A percentile compares a stretch with the other conserved stretches of the same genome.
phyloP scores from a whole-genome alignment of 768 basidiomycete genomes.

The Termitomyces sp. region DNA sequence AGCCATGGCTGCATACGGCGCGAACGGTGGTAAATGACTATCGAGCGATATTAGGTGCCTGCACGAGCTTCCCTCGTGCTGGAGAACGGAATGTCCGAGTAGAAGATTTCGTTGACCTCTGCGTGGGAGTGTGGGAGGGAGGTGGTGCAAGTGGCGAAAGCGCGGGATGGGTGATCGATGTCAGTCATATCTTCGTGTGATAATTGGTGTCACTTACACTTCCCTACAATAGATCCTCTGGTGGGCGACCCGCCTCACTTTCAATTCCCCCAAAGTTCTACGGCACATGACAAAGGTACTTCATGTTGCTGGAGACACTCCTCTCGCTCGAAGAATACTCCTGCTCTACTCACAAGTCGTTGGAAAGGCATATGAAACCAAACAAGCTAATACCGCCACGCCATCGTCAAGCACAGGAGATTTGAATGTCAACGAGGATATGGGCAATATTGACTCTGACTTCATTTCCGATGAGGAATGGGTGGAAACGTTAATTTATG shows the following conservation, averaged over 20 bases:
- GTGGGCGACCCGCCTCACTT: slow-evolving; percentile 93
- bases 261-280: slow-evolving; percentile 84
- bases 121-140: slow-evolving; percentile 79
- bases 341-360: slow-evolving; percentile 83
- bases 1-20: slow-evolving; percentile 60
- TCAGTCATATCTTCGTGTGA: slow-evolving; percentile 32
- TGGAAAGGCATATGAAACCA: slow-evolving; percentile 74
- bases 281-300: slow-evolving; percentile 81
- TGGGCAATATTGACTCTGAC: slow-evolving; percentile 57
- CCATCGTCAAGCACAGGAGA: slow-evolving; percentile 3
- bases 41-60: slow-evolving; percentile 59
- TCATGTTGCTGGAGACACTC: slow-evolving; percentile 53
- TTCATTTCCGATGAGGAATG: slow-evolving; percentile 38
- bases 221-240: slow-evolving; percentile 62
- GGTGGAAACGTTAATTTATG: slow-evolving; percentile 75
- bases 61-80: slow-evolving; percentile 77
- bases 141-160: slow-evolving; percentile 59
- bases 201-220: slow-evolving; percentile 2
- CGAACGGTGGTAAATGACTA: slow-evolving; percentile 71
- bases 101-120: slow-evolving; percentile 79
- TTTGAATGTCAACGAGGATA: slow-evolving; percentile 6
- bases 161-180: slow-evolving; percentile 80
- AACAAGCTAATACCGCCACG: background rate
- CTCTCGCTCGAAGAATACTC: slow-evolving; percentile 71
- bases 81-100: slow-evolving; percentile 77